Evolutionary conservation across 257 asterid genomes (phyloP).

Genomic region (Eustoma russellianum): DNA sequence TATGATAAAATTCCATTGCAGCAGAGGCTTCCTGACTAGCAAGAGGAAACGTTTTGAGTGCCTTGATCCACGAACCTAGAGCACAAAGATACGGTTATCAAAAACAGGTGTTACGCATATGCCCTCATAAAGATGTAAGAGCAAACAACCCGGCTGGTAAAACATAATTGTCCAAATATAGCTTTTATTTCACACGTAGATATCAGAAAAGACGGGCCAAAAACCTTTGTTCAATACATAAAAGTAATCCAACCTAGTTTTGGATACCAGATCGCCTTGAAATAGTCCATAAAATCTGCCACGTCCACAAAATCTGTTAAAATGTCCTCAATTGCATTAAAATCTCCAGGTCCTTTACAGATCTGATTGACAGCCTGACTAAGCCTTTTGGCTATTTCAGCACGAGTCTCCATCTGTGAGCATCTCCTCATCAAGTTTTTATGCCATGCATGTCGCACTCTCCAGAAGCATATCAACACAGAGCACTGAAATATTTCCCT

Average conservation of each 20-base stretch:
- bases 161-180: too few relatives aligned
- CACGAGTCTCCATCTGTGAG: constrained; percentile 40
- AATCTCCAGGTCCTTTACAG: constrained; percentile 46
- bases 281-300: constrained; percentile 72
- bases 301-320: constrained; percentile 45
- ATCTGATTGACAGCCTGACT: constrained; percentile 42
- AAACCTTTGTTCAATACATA: background rate
- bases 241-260: constrained; percentile 43
- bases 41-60: constrained; percentile 60
- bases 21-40: constrained; percentile 88
- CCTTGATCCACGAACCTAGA: constrained; percentile 56
- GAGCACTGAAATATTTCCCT: constrained; percentile 91
- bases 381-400: constrained; percentile 48
- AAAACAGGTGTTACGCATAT: background rate
- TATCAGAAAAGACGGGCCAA: too few relatives aligned
- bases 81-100: background rate
- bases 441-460: constrained; percentile 93
- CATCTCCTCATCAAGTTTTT: constrained; percentile 64
- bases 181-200: too few relatives aligned
- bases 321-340: constrained; percentile 39
- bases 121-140: too few relatives aligned
- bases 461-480: constrained; percentile 83
- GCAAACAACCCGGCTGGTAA: too few relatives aligned
- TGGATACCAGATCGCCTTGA: constrained; percentile 82
- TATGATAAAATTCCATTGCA: constrained; percentile 82